phyloP scores from a whole-genome alignment of 2,329 filamentous ascomycete species.

The Aspergillus sp. region DNA sequence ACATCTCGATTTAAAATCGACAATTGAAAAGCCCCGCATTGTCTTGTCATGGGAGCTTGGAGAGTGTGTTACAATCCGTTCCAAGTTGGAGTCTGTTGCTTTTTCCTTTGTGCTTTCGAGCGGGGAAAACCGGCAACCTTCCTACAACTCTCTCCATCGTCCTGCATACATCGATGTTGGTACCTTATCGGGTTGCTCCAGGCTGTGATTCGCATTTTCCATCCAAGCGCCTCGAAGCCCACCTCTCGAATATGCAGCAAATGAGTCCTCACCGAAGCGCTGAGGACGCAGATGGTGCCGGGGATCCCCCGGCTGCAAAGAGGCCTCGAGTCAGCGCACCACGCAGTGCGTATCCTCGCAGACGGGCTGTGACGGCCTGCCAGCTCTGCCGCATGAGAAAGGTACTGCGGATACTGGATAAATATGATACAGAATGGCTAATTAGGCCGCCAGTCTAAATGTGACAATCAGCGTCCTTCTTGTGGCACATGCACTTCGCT shows the following conservation, averaged over 20 bases:
- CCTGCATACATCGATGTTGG: not conserved
- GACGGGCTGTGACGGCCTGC: not conserved
- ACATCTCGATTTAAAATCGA: too few species aligned
- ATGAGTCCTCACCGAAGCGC: not conserved
- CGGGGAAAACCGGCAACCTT: not conserved
- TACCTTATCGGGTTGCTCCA: too few species aligned
- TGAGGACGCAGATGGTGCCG: too few species aligned
- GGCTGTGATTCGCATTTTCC: too few species aligned
- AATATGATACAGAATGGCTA: not conserved
- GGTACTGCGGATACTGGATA: not conserved
- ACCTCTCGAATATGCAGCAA: not conserved
- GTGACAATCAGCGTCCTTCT: not conserved
- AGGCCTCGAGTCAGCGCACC: not conserved
- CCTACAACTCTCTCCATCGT: not conserved
- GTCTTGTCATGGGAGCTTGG: not conserved
- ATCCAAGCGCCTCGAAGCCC: too few species aligned
- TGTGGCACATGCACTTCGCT: conserved; percentile 1
- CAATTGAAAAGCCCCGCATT: too few species aligned
- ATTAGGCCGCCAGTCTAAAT: not conserved
- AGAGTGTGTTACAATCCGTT: not conserved
- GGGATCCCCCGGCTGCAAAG: not conserved
- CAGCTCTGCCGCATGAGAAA: conserved; percentile 1
- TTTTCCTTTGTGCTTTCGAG: not conserved
- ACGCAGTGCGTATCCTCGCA: conserved; percentile 1
- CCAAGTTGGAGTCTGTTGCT: too few species aligned